These are phyloP conservation scores for Diaporthe nobilis DNA, from an alignment of 2,329 filamentous ascomycete genomes.

Conservation along the genomic window DNA sequence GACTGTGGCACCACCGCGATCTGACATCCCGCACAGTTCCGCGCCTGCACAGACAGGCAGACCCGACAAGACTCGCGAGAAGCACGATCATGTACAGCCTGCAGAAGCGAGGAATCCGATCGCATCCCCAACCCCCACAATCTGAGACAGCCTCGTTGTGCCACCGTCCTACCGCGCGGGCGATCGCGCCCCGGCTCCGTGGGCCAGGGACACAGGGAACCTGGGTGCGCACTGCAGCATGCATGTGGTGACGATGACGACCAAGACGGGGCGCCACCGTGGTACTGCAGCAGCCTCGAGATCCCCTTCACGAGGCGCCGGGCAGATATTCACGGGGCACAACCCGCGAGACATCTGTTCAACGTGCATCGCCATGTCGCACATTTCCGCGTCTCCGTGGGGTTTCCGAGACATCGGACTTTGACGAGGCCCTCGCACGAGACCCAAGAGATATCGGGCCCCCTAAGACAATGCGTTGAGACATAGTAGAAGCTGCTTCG, in stretches of 20 bases:
- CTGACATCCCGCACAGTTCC: slow-evolving; percentile 20
- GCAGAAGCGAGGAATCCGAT: slow-evolving; percentile 33
- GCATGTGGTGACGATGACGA: slow-evolving; percentile 16
- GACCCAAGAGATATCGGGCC: background rate
- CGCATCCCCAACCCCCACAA: slow-evolving; percentile 16
- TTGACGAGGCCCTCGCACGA: slow-evolving; percentile 11
- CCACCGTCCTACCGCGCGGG: slow-evolving; percentile 25
- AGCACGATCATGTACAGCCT: slow-evolving; percentile 32
- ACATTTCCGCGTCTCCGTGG: background rate
- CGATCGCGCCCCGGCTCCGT: slow-evolving; percentile 25
- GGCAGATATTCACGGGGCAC: background rate
- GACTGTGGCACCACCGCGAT: slow-evolving; percentile 30
- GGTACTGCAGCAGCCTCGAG: slow-evolving; percentile 18
- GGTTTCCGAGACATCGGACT: slow-evolving; percentile 20
- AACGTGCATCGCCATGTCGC: slow-evolving; percentile 20
- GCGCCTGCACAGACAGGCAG: slow-evolving; percentile 11
- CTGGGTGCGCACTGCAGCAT: background rate
- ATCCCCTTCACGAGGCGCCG: slow-evolving; percentile 1
- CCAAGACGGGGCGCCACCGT: background rate
- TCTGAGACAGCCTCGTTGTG: slow-evolving; percentile 30
- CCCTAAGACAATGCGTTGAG: slow-evolving; percentile 10
- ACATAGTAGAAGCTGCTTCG: slow-evolving; percentile 7
- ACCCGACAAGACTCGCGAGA: slow-evolving; percentile 22
- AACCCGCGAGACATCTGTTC: slow-evolving; percentile 9
- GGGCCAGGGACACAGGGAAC: slow-evolving; percentile 12